Evolutionary conservation across 1,284 basidiomycete species (phyloP).

Genomic region (Cryptococcus jaspeensis): DNA sequence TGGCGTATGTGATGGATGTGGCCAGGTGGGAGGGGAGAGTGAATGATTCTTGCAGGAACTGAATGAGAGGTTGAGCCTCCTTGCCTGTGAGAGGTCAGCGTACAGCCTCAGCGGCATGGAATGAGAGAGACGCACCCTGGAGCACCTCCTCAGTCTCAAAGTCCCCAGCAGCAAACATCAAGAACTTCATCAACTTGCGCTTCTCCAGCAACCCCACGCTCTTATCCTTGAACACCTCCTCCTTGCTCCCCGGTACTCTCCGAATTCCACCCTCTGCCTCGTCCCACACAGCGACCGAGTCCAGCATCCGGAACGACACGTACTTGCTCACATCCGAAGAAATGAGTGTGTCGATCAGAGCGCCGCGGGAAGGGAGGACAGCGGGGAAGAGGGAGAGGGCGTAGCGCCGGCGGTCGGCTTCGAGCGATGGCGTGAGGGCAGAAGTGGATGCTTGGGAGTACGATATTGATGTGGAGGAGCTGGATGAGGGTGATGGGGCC

Average conservation of each 20-base stretch:
- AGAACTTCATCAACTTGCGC: slow-evolving; percentile 86
- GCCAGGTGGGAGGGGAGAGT: slow-evolving; percentile 62
- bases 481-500: background rate
- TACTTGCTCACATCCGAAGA: slow-evolving; percentile 85
- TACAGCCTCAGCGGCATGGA: slow-evolving; percentile 24
- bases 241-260: slow-evolving; percentile 84
- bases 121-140: slow-evolving; percentile 11
- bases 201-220: slow-evolving; percentile 79
- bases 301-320: slow-evolving; percentile 84
- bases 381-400: slow-evolving; percentile 80
- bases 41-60: slow-evolving; percentile 65
- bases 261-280: slow-evolving; percentile 49
- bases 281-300: slow-evolving; percentile 61
- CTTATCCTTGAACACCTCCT: slow-evolving; percentile 87
- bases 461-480: background rate
- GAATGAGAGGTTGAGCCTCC: slow-evolving; percentile 59
- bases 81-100: slow-evolving; percentile 51
- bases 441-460: slow-evolving; percentile 28
- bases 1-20: slow-evolving; percentile 65
- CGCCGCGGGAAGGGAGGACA: slow-evolving; percentile 75
- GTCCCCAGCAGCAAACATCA: slow-evolving; percentile 74
- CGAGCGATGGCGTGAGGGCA: slow-evolving; percentile 54
- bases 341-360: slow-evolving; percentile 76
- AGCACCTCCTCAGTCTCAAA: slow-evolving; percentile 60
- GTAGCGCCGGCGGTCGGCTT: slow-evolving; percentile 69